These are phyloP conservation scores for Cerioporus squamosus DNA, from an alignment of 1,284 basidiomycete genomes.

Conservation along the genomic window DNA sequence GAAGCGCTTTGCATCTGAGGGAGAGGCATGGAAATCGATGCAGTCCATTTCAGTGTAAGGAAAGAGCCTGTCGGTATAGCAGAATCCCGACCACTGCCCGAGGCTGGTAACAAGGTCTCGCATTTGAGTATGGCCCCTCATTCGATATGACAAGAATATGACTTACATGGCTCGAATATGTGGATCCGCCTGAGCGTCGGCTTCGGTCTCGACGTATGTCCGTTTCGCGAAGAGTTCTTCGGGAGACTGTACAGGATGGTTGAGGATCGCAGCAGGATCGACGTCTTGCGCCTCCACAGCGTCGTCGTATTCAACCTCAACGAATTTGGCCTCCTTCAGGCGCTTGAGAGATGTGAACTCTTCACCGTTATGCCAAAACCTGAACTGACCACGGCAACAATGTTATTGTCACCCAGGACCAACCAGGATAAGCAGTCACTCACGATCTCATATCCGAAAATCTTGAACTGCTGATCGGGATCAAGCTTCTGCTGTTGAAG, in stretches of 20 bases:
- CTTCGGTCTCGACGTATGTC: background rate
- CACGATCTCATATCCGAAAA: conserved; percentile 31
- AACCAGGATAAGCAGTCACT: background rate
- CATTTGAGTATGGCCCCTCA: background rate
- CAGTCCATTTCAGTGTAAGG: background rate
- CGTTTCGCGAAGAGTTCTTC: background rate
- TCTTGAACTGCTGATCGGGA: conserved; percentile 25
- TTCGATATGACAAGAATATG: background rate
- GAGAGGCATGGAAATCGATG: background rate
- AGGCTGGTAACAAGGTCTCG: background rate
- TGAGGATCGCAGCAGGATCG: background rate
- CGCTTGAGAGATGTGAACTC: background rate
- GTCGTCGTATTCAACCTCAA: background rate
- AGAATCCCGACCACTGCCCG: conserved; percentile 2
- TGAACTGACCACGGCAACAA: background rate
- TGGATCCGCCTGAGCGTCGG: background rate
- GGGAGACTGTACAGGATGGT: background rate
- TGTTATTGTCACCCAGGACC: background rate
- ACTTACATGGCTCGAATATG: background rate
- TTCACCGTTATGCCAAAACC: background rate
- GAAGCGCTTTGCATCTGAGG: background rate
- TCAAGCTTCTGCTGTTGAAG: conserved; percentile 14
- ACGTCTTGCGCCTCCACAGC: background rate
- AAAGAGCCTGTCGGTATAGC: background rate
- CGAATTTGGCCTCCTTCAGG: background rate